Conservation (phyloP, 2,329 filamentous ascomycete genomes). For the Phyllosticta citribraziliensis region DNA sequence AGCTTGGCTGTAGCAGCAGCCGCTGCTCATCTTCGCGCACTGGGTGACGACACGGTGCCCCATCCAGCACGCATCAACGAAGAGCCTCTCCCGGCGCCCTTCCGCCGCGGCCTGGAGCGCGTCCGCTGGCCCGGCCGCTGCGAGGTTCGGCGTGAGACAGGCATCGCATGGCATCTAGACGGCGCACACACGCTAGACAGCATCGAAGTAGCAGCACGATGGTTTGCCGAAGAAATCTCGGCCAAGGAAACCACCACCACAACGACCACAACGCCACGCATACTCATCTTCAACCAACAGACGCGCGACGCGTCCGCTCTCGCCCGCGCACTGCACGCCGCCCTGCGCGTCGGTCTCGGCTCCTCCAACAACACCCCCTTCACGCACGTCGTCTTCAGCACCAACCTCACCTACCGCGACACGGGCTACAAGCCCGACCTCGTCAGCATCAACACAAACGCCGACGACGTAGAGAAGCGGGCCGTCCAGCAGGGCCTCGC, state of each 20-base stretch:
- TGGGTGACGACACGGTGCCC: constrained; percentile 34
- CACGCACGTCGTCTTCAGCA: constrained; percentile 67
- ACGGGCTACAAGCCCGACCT: constrained; percentile 55
- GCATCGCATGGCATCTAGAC: constrained; percentile 70
- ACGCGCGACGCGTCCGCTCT: constrained; percentile 64
- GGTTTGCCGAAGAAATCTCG: constrained; percentile 51
- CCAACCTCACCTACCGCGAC: constrained; percentile 59
- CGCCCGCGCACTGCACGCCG: constrained; percentile 52
- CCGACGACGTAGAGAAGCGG: constrained; percentile 47
- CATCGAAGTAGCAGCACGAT: constrained; percentile 62
- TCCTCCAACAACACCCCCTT: constrained; percentile 41
- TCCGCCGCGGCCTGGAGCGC: constrained; percentile 54
- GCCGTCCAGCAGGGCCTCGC: constrained; percentile 61
- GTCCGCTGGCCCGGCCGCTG: constrained; percentile 68
- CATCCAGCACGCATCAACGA: constrained; percentile 23
- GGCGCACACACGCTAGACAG: constrained; percentile 84
- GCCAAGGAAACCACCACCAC: constrained; percentile 22
- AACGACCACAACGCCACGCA: constrained; percentile 30
- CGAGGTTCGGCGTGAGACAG: constrained; percentile 50
- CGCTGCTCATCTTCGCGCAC: constrained; percentile 43
- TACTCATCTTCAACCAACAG: constrained; percentile 88
- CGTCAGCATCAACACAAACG: constrained; percentile 51
- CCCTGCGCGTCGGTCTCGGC: constrained; percentile 35
- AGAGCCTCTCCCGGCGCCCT: constrained; percentile 46
- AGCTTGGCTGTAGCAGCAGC: constrained; percentile 52